These are phyloP conservation scores for Penicillium carneum DNA, from an alignment of 2,329 filamentous ascomycete species.

Conservation along the genomic window DNA sequence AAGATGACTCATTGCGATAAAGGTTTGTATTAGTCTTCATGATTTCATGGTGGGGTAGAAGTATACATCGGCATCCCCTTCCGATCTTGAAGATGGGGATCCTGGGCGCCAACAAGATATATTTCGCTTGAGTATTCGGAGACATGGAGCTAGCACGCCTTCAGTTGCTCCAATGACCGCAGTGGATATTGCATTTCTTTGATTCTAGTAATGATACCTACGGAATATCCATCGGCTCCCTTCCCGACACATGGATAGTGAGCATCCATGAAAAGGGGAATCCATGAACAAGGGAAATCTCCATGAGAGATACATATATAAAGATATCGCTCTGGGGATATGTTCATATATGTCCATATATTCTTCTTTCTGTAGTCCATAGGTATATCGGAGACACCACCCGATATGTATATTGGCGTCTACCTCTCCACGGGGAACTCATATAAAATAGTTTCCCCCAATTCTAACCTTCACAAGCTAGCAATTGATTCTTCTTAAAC, in stretches of 20 bases:
- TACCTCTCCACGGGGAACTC: not conserved
- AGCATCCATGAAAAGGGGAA: too few species aligned
- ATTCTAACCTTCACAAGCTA: not conserved
- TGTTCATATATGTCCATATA: not conserved
- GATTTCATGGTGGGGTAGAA: constrained; percentile 12
- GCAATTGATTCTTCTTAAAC: not conserved
- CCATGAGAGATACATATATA: not conserved
- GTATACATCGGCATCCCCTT: constrained; percentile 1
- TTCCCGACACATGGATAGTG: not conserved
- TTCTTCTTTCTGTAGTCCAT: not conserved
- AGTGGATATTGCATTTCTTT: not conserved
- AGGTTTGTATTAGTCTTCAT: constrained; percentile 1
- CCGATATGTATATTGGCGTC: not conserved
- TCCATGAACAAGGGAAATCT: not conserved
- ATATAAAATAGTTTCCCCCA: not conserved
- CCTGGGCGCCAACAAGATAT: not conserved
- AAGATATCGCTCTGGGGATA: not conserved
- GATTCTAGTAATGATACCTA: not conserved
- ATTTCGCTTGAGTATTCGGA: not conserved
- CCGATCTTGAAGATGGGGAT: not conserved
- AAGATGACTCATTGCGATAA: constrained; percentile 10
- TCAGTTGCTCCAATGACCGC: too few species aligned
- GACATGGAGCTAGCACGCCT: too few species aligned
- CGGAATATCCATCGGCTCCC: not conserved
- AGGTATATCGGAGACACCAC: not conserved